Evolutionary conservation across 2,329 filamentous ascomycete species (phyloP).

Genomic region (Neoarthrinium moseri): DNA sequence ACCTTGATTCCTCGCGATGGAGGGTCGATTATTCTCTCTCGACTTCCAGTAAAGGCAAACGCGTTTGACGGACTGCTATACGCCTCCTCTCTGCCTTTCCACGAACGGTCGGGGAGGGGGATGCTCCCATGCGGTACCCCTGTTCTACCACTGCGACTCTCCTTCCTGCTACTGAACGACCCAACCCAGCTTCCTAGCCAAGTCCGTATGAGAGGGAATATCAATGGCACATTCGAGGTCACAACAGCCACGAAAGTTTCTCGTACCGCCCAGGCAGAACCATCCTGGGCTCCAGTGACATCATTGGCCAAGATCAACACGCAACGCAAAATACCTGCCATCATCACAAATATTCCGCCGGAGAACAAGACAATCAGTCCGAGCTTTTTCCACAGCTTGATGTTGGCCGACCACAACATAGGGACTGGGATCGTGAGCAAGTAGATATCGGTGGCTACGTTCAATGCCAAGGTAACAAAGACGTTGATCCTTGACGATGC

Average conservation of each 20-base stretch:
- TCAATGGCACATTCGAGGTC: constrained; percentile 36
- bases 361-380: constrained; percentile 53
- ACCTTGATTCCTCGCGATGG: not conserved
- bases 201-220: constrained; percentile 1
- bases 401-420: constrained; percentile 51
- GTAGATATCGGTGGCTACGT: constrained; percentile 39
- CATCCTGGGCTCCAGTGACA: constrained; percentile 33
- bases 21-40: not conserved
- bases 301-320: constrained; percentile 45
- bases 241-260: constrained; percentile 36
- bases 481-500: constrained; percentile 36
- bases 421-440: constrained; percentile 40
- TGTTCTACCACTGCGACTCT: not conserved
- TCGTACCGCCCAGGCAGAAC: constrained; percentile 34
- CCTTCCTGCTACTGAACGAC: constrained; percentile 1
- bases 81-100: not conserved
- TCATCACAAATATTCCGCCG: constrained; percentile 54
- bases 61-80: not conserved
- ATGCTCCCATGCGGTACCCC: not conserved
- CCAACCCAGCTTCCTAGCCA: not conserved
- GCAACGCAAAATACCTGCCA: constrained; percentile 52
- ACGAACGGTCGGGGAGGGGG: constrained; percentile 1
- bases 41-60: not conserved
- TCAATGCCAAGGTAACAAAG: constrained; percentile 35
- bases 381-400: constrained; percentile 48